Percentiles rank a stretch among this genome's conserved stretches.
Evolutionary conservation across 495 filamentous ascomycete species (phyloP).

Genomic region (Lasiosphaeria ovina): DNA sequence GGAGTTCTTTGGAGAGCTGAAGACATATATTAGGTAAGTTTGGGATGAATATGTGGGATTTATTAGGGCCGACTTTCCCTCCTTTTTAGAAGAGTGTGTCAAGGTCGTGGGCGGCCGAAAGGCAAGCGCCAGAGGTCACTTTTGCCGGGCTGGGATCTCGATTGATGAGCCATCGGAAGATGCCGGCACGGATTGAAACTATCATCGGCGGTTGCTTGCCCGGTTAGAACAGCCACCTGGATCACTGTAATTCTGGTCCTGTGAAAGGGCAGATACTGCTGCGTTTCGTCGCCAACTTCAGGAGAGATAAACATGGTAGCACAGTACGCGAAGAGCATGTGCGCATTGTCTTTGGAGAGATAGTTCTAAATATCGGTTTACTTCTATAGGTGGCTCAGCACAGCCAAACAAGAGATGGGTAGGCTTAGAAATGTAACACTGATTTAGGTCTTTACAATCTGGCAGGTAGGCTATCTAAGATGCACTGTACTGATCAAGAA

Average conservation of each 20-base stretch:
- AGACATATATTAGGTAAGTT: slow-evolving; percentile 10
- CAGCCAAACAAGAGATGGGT: neutral
- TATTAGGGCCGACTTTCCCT: slow-evolving; percentile 10
- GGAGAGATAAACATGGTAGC: neutral
- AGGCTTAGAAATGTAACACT: neutral
- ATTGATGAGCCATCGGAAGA: slow-evolving; percentile 7
- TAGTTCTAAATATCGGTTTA: neutral
- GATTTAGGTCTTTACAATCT: neutral
- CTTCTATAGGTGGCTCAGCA: neutral
- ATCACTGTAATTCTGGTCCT: neutral
- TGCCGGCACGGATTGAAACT: neutral
- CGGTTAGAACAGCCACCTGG: neutral
- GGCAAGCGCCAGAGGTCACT: slow-evolving; percentile 7
- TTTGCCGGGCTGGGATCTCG: slow-evolving; percentile 2
- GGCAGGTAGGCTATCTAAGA: slow-evolving; percentile 6
- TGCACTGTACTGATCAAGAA: slow-evolving; percentile 11
- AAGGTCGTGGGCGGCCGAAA: slow-evolving; percentile 7
- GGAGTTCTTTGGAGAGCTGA: slow-evolving; percentile 16
- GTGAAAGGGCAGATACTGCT: neutral
- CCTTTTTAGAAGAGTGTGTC: slow-evolving; percentile 8
- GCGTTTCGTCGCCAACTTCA: neutral
- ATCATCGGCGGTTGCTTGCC: neutral
- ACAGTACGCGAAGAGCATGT: neutral
- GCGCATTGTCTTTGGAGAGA: neutral
- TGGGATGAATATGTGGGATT: slow-evolving; percentile 8